Base-by-base conservation (phyloP, 495 filamentous ascomycete genomes). In the Saxophila tyrrhenica region DNA sequence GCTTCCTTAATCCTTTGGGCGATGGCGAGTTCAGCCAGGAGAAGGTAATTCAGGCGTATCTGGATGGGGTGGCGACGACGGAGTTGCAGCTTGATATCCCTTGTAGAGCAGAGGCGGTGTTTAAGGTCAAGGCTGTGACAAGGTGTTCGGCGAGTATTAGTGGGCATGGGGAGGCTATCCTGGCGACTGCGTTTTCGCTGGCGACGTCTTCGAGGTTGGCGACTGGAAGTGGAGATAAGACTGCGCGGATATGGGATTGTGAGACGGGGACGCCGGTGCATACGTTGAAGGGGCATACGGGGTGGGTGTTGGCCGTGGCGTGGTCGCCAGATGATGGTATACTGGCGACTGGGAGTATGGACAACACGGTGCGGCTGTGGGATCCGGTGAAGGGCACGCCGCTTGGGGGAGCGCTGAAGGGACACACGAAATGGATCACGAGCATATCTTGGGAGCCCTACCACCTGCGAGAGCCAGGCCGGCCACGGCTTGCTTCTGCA, bases 201-300 rank as follows among this genome's bases (percentile, higher is more conserved):
- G 76, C 77, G 22, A 82, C 77, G 2, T 91, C 88, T 1, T 81
- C 85, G 8, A 79, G 83, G 51, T 80, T 99, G 71, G 88, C 89
- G 0, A 92, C 85, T 7, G 94, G 90, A 0, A 88, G 84, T 57
- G 94, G 94, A 35, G 94, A 99, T 61, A 81, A 81, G 29, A 97
- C 94, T 7, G 94, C 92, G 7, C 74, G 94, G 45, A 80, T 99
- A 71, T 96, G 87, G 85, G 92, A 99, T 61, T 94, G 88, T 50
- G 87, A 97, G 62, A 96, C 87, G 0, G 90, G 90, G 43, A 97
- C 91, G 0, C 89, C 94, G 0, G 71, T 88, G 51, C 78, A 85
- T 65, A 96, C 90, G 1, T 69, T 99, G 21, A 94, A 94, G 65
- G 92, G 92, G 13, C 94, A 97, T 67, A 87, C 85, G 15, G 84